Evolutionary conservation across 768 basidiomycete species (phyloP).

Genomic region (Agaricus sinodeliciosus): DNA sequence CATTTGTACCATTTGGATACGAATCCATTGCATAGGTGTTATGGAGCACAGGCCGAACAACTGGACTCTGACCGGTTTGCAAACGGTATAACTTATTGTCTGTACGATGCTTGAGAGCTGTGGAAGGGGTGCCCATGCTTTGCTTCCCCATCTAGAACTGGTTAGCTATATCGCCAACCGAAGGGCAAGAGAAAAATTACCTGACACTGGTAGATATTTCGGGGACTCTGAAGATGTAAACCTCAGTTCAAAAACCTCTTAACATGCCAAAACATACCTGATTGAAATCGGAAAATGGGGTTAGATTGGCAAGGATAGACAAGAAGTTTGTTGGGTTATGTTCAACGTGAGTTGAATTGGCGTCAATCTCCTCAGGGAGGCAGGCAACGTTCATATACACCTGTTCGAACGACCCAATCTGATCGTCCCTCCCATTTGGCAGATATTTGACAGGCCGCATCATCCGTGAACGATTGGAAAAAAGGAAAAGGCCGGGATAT

Average conservation of each 20-base stretch:
- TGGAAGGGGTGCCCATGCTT: slow-evolving; percentile 98
- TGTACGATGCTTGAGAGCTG: slow-evolving; percentile 84
- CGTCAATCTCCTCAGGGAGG: slow-evolving; percentile 77
- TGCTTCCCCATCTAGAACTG: slow-evolving; percentile 94
- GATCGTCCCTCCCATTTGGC: slow-evolving; percentile 78
- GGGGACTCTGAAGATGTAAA: slow-evolving; percentile 53
- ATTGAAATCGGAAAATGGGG: slow-evolving; percentile 99
- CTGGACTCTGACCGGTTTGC: slow-evolving; percentile 90
- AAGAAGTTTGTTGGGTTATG: slow-evolving; percentile 92
- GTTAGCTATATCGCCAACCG: slow-evolving; percentile 5
- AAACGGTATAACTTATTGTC: slow-evolving; percentile 98
- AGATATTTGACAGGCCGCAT: slow-evolving; percentile 97
- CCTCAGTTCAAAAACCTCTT: background rate
- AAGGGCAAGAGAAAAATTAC: slow-evolving; percentile 25
- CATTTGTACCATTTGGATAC: slow-evolving; percentile 98
- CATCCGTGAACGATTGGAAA: slow-evolving; percentile 84
- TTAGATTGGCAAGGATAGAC: slow-evolving; percentile 94
- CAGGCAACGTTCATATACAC: slow-evolving; percentile 99
- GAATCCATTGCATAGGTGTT: slow-evolving; percentile 97
- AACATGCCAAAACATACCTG: slow-evolving; percentile 50
- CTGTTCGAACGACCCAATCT: slow-evolving; percentile 95
- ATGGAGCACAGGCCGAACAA: slow-evolving; percentile 89
- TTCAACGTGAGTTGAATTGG: slow-evolving; percentile 85
- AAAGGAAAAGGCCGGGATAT: slow-evolving; percentile 93
- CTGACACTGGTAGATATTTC: slow-evolving; percentile 93